These are phyloP conservation scores for Ustilago shanxiensis DNA, from an alignment of 1,284 basidiomycete genomes.

Conservation along the genomic window DNA sequence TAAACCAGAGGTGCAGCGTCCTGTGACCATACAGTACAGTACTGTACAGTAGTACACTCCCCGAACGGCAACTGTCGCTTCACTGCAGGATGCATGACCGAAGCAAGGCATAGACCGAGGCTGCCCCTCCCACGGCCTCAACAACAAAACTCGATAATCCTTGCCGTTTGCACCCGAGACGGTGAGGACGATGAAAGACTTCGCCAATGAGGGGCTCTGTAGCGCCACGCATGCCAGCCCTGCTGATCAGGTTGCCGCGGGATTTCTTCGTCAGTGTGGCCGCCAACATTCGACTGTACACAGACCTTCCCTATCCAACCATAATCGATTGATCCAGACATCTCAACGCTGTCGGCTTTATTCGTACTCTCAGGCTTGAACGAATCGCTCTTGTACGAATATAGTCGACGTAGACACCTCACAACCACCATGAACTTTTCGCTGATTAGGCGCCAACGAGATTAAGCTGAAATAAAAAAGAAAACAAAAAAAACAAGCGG, in stretches of 20 bases:
- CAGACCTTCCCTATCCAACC: background rate
- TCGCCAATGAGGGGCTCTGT: background rate
- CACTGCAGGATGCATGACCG: background rate
- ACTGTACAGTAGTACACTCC: too few relatives aligned
- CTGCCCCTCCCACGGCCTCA: background rate
- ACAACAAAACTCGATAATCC: background rate
- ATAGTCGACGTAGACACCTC: too few relatives aligned
- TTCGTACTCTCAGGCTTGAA: too few relatives aligned
- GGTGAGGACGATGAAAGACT: too few relatives aligned
- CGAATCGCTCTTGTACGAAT: too few relatives aligned
- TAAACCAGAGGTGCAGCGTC: slow-evolving; percentile 9
- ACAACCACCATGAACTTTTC: too few relatives aligned
- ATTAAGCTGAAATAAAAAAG: background rate
- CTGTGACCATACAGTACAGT: slow-evolving; percentile 20
- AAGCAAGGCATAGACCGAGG: background rate
- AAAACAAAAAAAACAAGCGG: background rate
- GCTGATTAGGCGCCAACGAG: background rate
- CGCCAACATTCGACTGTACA: background rate
- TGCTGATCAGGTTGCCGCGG: slow-evolving; percentile 1
- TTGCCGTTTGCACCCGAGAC: background rate
- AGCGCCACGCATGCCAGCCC: background rate
- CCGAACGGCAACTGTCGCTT: background rate
- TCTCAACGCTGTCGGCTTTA: too few relatives aligned
- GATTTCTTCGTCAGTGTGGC: background rate
- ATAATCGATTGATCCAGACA: too few relatives aligned